Percentiles rank a stretch among this genome's conserved stretches.
Conservation (phyloP, 2,329 filamentous ascomycete genomes). For the Diaporthe aspalathi region DNA sequence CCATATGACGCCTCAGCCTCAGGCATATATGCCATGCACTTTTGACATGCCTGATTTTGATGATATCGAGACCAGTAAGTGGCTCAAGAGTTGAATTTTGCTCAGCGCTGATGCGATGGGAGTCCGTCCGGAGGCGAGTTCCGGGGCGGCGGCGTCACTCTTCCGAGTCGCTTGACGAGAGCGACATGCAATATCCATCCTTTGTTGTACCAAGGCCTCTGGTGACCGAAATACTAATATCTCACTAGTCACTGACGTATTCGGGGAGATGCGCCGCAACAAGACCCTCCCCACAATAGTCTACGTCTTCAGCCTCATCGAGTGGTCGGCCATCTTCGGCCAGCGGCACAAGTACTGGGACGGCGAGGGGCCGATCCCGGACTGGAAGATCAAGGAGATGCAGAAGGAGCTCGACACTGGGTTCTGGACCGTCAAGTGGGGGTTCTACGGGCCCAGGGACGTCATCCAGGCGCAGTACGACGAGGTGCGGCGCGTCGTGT, state of each 20-base stretch:
- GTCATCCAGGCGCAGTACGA: slow-evolving; percentile 58
- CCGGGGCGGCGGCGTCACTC: no score
- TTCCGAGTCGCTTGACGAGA: no score
- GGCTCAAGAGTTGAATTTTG: neutral
- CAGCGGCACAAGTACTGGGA: slow-evolving; percentile 57
- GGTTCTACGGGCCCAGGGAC: slow-evolving; percentile 55
- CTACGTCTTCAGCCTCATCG: slow-evolving; percentile 59
- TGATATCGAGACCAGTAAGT: slow-evolving; percentile 54
- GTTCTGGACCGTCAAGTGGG: slow-evolving; percentile 59
- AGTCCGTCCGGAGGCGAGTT: no score
- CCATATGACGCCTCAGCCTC: slow-evolving; percentile 53
- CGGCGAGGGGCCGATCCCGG: slow-evolving; percentile 56
- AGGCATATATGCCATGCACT: slow-evolving; percentile 59
- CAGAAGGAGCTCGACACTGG: slow-evolving; percentile 54
- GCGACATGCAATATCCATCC: neutral
- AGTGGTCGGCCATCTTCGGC: slow-evolving; percentile 57
- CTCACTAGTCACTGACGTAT: slow-evolving; percentile 50
- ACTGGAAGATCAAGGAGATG: slow-evolving; percentile 57
- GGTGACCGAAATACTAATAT: neutral
- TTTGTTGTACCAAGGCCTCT: neutral
- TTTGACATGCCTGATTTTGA: slow-evolving; percentile 59
- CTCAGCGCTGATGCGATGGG: no score
- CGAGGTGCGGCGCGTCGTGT: slow-evolving; percentile 52
- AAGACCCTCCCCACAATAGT: slow-evolving; percentile 56
- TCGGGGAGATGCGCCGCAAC: slow-evolving; percentile 56